Evolutionary conservation across 2,329 filamentous ascomycete species (phyloP).

Genomic region (Exophiala sp.): DNA sequence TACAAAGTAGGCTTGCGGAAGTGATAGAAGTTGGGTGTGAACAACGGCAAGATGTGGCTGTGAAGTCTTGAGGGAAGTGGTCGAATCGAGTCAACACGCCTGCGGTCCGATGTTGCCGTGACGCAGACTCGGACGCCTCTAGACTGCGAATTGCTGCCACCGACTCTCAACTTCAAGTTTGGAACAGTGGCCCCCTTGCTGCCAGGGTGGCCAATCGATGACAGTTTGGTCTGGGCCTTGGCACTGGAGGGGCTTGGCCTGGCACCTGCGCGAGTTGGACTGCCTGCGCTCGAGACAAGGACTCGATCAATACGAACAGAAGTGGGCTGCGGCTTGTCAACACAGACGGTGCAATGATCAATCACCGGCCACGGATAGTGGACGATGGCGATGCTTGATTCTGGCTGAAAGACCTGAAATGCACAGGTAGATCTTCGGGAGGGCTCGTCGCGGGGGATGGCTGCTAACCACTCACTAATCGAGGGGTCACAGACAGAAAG

Average conservation of each 20-base stretch:
- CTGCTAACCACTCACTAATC: background rate
- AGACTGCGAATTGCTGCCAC: background rate
- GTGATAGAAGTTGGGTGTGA: background rate
- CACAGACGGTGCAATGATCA: background rate
- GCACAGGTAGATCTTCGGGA: background rate
- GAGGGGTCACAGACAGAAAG: background rate
- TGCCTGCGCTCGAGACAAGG: no score
- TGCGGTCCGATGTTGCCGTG: conserved; percentile 2
- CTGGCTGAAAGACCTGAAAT: background rate
- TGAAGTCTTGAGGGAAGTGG: background rate
- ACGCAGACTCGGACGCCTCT: conserved; percentile 3
- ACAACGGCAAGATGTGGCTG: background rate
- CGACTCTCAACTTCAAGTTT: background rate
- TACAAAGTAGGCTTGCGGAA: background rate
- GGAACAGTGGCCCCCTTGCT: conserved; percentile 1
- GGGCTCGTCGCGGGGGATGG: background rate
- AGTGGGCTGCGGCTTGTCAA: background rate
- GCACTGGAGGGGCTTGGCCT: conserved; percentile 3
- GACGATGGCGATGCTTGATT: background rate
- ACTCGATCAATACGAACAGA: background rate
- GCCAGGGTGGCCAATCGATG: background rate
- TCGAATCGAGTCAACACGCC: conserved; percentile 1
- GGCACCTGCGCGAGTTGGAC: no score
- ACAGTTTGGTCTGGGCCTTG: background rate
- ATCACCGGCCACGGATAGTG: background rate